Evolutionary conservation across 306 rosid species (phyloP).

Genomic region (Pyrus pyrifolia): DNA sequence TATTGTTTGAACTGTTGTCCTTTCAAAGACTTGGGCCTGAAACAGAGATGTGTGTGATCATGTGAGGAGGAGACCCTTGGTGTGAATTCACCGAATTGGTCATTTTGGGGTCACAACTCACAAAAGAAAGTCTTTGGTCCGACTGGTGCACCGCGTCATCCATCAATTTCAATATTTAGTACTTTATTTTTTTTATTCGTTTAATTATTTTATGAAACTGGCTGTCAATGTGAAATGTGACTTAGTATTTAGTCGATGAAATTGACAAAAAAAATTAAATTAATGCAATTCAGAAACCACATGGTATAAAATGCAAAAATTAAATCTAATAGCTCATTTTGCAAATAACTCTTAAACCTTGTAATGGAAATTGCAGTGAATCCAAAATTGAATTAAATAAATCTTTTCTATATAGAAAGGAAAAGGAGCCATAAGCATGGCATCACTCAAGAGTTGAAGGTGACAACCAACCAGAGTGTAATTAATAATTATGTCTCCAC

Average conservation of each 20-base stretch:
- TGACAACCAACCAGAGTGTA: background rate
- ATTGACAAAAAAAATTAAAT: no score
- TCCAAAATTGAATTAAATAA: background rate
- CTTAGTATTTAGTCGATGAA: no score
- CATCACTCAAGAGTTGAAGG: background rate
- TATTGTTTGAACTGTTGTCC: constrained; percentile 19
- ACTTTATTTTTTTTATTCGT: no score
- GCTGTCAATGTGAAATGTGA: no score
- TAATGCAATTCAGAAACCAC: no score
- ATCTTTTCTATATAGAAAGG: no score
- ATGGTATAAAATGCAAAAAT: no score
- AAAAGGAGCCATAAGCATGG: background rate
- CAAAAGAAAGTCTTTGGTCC: background rate
- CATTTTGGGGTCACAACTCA: background rate
- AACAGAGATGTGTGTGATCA: constrained; percentile 1
- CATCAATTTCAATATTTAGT: background rate
- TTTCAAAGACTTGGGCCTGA: constrained; percentile 14
- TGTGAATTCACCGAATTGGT: background rate
- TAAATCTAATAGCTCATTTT: no score
- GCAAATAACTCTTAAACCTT: no score
- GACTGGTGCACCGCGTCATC: background rate
- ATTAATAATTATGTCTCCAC: background rate
- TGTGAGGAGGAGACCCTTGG: background rate
- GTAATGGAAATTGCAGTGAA: no score
- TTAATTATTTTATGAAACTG: no score